These are phyloP conservation scores for Stellera chamaejasme DNA, from an alignment of 345 rosid species.

Conservation along the genomic window DNA sequence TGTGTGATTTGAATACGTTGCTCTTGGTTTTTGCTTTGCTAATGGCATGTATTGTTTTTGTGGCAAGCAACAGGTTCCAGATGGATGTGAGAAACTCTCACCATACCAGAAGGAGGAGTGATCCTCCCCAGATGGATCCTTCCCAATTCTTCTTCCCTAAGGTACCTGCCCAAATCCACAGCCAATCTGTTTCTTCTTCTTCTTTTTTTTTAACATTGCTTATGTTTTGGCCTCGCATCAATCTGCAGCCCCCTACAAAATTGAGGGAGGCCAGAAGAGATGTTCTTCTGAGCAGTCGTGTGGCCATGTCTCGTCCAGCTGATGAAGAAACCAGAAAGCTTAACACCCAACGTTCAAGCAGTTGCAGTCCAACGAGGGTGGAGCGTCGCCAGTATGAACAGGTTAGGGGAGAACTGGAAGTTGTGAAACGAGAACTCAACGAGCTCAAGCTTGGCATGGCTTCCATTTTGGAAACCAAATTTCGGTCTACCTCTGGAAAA, in stretches of 20 bases:
- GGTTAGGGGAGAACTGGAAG: slow-evolving; percentile 42
- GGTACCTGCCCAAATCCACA: slow-evolving; percentile 22
- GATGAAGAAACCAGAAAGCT: slow-evolving; percentile 30
- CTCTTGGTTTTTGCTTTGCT: too few species aligned
- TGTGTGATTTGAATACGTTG: too few species aligned
- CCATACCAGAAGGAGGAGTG: slow-evolving; percentile 27
- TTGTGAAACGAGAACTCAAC: slow-evolving; percentile 51
- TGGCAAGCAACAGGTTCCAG: slow-evolving; percentile 1
- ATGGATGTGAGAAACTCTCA: slow-evolving; percentile 30
- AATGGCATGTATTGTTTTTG: not conserved
- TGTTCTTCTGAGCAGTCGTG: slow-evolving; percentile 28
- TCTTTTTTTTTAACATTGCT: not conserved
- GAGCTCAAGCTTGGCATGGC: slow-evolving; percentile 62
- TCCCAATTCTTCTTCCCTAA: slow-evolving; percentile 34
- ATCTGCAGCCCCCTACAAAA: slow-evolving; percentile 32
- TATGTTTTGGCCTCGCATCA: not conserved
- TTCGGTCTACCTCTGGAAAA: slow-evolving; percentile 46
- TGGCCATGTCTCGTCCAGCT: slow-evolving; percentile 28
- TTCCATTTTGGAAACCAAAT: slow-evolving; percentile 27
- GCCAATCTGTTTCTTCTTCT: not conserved
- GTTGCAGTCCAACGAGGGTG: slow-evolving; percentile 15
- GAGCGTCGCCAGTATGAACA: slow-evolving; percentile 19
- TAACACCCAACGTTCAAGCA: slow-evolving; percentile 14
- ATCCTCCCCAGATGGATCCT: slow-evolving; percentile 35
- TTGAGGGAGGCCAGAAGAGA: slow-evolving; percentile 46